Evolutionary conservation across 495 filamentous ascomycete genomes (phyloP), one percentile per base, ranked within the genome.

Genomic region (Neurospora intermedia): DNA sequence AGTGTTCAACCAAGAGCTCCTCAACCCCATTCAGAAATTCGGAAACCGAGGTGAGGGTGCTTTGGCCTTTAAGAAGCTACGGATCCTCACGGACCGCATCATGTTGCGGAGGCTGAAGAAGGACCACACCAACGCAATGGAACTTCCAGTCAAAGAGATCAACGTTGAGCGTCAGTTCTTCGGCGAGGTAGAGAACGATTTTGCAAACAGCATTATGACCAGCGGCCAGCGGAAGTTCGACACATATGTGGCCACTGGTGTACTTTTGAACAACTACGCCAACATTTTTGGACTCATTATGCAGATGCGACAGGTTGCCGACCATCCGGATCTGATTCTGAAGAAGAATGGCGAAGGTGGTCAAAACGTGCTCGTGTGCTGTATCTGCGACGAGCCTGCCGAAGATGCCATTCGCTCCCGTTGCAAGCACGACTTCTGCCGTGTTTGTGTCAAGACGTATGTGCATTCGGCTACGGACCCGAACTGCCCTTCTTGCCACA

Each of bases 231-330:
- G 96, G 46, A 89, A 94, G 73, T 99, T 98, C 74, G 92, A 98
- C 74, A 97, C 93, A 1, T 99, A 98, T 77, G 96, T 98, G 23
- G 92, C 93, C 69, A 92, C 91, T 59, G 96, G 95, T 81, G 96
- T 98, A 6, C 89, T 98, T 81, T 87, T 98, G 72, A 97, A 98
- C 84, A 99, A 98, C 77, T 98, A 98, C 77, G 94, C 95, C 83
- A 94, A 94, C 71, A 91, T 91, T 62, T 91, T 91, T 72, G 93
- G 93, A 69, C 86, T 97, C 48, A 97, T 97, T 78, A 97, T 97
- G 91, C 92, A 96, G 80, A 98, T 98, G 94, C 92, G 95, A 40
- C 96, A 98, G 84, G 91, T 94, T 9, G 93, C 95, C 0, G 94
- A 99, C 77, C 96, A 99, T 80, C 96, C 96, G 2, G 96, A 98